phyloP scores from a whole-genome alignment of 441 rosid genomes.

The Populus tomentosa region DNA sequence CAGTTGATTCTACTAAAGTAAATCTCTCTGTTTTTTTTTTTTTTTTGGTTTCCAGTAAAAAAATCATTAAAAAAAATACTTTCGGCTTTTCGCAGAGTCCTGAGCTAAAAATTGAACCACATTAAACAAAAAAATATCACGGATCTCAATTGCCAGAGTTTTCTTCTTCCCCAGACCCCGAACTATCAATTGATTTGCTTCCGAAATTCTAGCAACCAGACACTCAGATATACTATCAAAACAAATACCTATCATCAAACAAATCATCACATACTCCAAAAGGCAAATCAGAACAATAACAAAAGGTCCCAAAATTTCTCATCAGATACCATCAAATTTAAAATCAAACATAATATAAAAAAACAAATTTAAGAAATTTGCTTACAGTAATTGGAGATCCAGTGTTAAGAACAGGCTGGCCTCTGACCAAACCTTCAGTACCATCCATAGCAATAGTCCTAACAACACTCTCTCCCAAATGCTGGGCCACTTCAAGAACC shows the following conservation, averaged over 20 bases:
- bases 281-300: neutral
- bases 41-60: neutral
- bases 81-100: neutral
- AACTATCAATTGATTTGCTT: neutral
- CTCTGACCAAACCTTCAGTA: constrained; percentile 89
- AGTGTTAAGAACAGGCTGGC: constrained; percentile 80
- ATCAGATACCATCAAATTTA: constrained; percentile 1
- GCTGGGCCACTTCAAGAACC: constrained; percentile 94
- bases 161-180: neutral
- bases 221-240: neutral
- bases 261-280: neutral
- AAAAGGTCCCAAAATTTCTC: neutral
- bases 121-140: neutral
- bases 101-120: neutral
- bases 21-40: neutral
- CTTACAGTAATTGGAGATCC: constrained; percentile 95
- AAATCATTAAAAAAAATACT: neutral
- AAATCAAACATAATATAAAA: neutral
- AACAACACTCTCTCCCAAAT: constrained; percentile 74
- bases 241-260: neutral
- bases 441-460: constrained; percentile 98
- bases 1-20: neutral
- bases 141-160: neutral
- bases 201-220: neutral
- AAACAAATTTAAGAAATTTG: neutral